These are phyloP conservation scores for Oryza australiensis DNA, from an alignment of 176 grass and related monocot species.

Conservation along the genomic window DNA sequence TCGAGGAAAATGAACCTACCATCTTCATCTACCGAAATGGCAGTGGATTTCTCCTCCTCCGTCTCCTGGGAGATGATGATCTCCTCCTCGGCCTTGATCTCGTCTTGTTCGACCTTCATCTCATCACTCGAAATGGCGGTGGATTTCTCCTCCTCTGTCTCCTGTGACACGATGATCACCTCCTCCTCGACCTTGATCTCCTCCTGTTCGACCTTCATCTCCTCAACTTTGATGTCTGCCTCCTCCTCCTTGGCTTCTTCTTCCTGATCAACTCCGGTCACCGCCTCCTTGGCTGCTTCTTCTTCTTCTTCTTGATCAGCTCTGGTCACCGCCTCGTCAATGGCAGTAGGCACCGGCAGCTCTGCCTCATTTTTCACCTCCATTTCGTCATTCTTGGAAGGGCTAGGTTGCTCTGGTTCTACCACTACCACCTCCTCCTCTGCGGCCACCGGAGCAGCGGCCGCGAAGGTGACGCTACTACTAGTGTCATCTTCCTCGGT, in stretches of 20 bases:
- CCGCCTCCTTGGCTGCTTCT: neutral
- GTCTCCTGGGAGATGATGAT: conserved; percentile 6
- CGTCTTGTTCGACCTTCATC: neutral
- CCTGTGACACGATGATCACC: conserved; percentile 1
- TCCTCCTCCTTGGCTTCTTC: conserved; percentile 1
- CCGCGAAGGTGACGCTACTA: neutral
- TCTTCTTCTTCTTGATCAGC: neutral
- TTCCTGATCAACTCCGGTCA: neutral
- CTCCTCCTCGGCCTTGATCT: conserved; percentile 12
- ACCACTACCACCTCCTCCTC: neutral
- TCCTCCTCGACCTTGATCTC: conserved; percentile 9
- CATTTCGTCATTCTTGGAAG: conserved; percentile 30
- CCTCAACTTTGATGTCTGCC: neutral
- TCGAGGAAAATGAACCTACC: conserved; percentile 27
- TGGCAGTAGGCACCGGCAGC: neutral
- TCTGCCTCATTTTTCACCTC: conserved; percentile 12
- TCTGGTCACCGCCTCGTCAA: conserved; percentile 3
- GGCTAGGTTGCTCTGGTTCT: conserved; percentile 25
- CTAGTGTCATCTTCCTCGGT: neutral
- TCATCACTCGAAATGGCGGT: conserved; percentile 8
- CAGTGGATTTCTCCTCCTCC: conserved; percentile 17
- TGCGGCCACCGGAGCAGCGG: neutral
- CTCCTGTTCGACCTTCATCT: neutral
- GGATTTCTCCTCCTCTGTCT: conserved; percentile 16
- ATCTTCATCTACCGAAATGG: conserved; percentile 22